Evolutionary conservation across 345 rosid genomes (phyloP).

Genomic region (Ceriops zippeliana): DNA sequence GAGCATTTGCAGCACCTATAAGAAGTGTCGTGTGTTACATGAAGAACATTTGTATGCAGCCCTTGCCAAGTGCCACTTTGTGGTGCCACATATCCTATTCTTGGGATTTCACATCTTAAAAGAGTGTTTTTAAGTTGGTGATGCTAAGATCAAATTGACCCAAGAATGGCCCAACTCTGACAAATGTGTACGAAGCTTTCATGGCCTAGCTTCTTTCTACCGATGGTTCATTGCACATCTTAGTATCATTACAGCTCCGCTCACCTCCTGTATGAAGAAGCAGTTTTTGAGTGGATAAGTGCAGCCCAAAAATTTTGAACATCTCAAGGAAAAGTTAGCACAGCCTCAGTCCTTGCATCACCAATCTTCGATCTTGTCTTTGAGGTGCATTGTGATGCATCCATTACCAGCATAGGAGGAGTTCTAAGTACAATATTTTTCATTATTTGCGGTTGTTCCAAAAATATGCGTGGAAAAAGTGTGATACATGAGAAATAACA

Average conservation of each 20-base stretch:
- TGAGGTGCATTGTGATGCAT: background rate
- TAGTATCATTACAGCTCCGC: background rate
- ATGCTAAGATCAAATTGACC: background rate
- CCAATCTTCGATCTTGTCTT: background rate
- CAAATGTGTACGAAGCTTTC: background rate
- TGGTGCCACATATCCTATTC: background rate
- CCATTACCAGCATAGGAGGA: background rate
- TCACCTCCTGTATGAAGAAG: background rate
- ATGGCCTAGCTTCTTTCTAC: background rate
- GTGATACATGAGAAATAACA: too few species aligned
- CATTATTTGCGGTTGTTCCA: too few species aligned
- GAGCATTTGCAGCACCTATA: background rate
- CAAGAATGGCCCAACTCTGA: background rate
- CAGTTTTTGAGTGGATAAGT: background rate
- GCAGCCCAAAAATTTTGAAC: background rate
- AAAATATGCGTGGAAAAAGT: too few species aligned
- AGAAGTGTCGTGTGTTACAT: too few species aligned
- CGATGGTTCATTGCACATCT: background rate
- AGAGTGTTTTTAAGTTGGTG: background rate
- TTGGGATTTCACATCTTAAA: background rate
- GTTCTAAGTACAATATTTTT: too few species aligned
- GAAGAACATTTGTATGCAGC: background rate
- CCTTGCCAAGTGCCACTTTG: background rate
- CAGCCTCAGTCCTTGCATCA: background rate
- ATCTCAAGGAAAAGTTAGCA: background rate